phyloP scores from a whole-genome alignment of 73 alveolate species.

The Uronychia setigera region DNA sequence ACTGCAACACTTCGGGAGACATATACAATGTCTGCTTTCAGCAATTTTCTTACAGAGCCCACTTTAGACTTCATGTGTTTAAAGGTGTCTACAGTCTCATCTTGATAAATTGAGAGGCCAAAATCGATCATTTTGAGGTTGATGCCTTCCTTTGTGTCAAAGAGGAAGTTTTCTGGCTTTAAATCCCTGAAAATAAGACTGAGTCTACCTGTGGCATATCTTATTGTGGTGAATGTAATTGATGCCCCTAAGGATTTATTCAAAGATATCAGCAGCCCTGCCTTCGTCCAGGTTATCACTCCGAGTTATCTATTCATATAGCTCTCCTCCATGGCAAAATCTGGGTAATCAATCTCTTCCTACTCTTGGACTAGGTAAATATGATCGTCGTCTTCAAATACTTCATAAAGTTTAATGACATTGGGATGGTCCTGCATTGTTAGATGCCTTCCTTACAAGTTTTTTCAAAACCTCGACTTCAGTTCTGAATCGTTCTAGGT shows the following conservation, averaged over 20 bases:
- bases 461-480: slow-evolving; percentile 62
- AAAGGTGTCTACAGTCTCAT: neutral
- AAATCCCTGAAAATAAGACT: slow-evolving; percentile 61
- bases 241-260: slow-evolving; percentile 6
- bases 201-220: slow-evolving; percentile 13
- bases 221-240: slow-evolving; percentile 26
- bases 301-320: slow-evolving; percentile 76
- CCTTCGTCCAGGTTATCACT: slow-evolving; percentile 82
- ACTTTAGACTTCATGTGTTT: slow-evolving; percentile 35
- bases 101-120: slow-evolving; percentile 67
- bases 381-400: slow-evolving; percentile 66
- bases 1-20: slow-evolving; percentile 72
- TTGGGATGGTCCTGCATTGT: slow-evolving; percentile 68
- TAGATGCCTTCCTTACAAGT: slow-evolving; percentile 19
- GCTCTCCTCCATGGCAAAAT: slow-evolving; percentile 92
- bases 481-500: slow-evolving; percentile 66
- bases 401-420: slow-evolving; percentile 67
- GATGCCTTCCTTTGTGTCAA: slow-evolving; percentile 67
- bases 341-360: slow-evolving; percentile 17
- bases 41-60: slow-evolving; percentile 59
- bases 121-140: slow-evolving; percentile 80
- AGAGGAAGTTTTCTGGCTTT: slow-evolving; percentile 86
- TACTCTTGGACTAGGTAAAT: slow-evolving; percentile 80
- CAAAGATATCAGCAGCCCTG: slow-evolving; percentile 65
- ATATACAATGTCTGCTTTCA: slow-evolving; percentile 70